Base-by-base conservation (phyloP, 2,329 filamentous ascomycete genomes). In the Pestalotiopsis sp. region DNA sequence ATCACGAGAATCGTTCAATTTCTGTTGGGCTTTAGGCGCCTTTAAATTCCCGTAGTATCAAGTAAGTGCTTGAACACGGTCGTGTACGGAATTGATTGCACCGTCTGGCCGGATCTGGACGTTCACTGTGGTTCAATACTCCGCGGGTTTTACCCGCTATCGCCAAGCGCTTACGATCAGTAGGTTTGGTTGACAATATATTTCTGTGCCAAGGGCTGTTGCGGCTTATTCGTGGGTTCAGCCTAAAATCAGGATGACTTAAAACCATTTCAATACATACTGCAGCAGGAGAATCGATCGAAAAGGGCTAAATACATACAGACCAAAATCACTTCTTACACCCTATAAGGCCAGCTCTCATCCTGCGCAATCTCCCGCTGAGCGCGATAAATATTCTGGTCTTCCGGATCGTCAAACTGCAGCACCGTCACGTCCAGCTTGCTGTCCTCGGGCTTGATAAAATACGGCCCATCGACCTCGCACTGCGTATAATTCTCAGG, bases 401-500 rank as follows among this genome's bases (percentile, higher is more conserved):
- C 71, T 49, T 71, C 70, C 31, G 58, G 31, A 58, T 73, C 66
- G 6, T 70, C 71, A 25, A 73, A 71, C 17, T 71, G 59, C 20
- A 56, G 68, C 59, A 67, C 58, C 12, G 70, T 27, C n/a, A 60
- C 65, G 0, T 63, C 38, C 12, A 31, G 63, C 52, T 64, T 73
- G 69, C 73, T 72, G 31, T 72, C 71, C 1, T 75, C 73, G 1
- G 75, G 77, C 66, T 74, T 76, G 23, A 75, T 61, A 64, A 83
- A 84, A 36, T 83, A 83, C 2, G 76, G 75, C 7, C 74, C 79
- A 38, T 84, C 81, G 7, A 76, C 76, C 20, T 82, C 77, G 56
- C 82, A 83, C 57, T 76, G 74, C 3, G 77, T 77, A 65, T 82
- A 73, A 0, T 75, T 67, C 0, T 74, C 74, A 0, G 82, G 83